A percentile compares a stretch with the other conserved stretches of the same genome.
These are phyloP conservation scores for Diaporthe citriasiana DNA, from an alignment of 2,329 filamentous ascomycete species.

Conservation along the genomic window DNA sequence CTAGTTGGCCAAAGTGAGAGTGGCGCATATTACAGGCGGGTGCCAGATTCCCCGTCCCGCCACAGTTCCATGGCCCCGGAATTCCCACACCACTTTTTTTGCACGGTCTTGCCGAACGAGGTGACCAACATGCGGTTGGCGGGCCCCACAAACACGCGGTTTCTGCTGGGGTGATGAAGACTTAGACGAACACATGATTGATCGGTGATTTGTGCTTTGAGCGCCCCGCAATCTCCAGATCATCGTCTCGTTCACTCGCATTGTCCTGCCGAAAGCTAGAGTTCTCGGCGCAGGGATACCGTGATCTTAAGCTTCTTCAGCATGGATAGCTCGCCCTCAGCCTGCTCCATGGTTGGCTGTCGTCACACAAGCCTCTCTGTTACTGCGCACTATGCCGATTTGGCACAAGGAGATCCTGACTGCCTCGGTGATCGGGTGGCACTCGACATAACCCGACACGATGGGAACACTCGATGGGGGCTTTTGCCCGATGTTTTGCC, in stretches of 20 bases:
- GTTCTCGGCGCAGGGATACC: slow-evolving; percentile 9
- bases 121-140: background rate
- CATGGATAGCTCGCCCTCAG: background rate
- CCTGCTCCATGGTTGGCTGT: background rate
- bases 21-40: no score
- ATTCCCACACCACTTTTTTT: slow-evolving; percentile 6
- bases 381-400: background rate
- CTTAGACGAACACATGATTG: slow-evolving; percentile 25
- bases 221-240: slow-evolving; percentile 30
- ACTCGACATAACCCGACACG: slow-evolving; percentile 16
- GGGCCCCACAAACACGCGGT: background rate
- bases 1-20: no score
- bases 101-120: slow-evolving; percentile 9
- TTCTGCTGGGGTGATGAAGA: slow-evolving; percentile 17
- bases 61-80: slow-evolving; percentile 23
- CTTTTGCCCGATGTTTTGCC: slow-evolving; percentile 13
- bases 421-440: slow-evolving; percentile 6
- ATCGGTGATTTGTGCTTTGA: slow-evolving; percentile 7
- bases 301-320: background rate
- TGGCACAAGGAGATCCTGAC: background rate
- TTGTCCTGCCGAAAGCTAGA: slow-evolving; percentile 2
- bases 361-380: background rate
- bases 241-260: background rate
- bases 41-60: background rate
- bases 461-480: slow-evolving; percentile 12